A percentile compares a stretch with the other conserved stretches of the same genome.
Evolutionary conservation across 371 early-diverging fungal genomes (phyloP).

Genomic region (Chytridium lagenaria): DNA sequence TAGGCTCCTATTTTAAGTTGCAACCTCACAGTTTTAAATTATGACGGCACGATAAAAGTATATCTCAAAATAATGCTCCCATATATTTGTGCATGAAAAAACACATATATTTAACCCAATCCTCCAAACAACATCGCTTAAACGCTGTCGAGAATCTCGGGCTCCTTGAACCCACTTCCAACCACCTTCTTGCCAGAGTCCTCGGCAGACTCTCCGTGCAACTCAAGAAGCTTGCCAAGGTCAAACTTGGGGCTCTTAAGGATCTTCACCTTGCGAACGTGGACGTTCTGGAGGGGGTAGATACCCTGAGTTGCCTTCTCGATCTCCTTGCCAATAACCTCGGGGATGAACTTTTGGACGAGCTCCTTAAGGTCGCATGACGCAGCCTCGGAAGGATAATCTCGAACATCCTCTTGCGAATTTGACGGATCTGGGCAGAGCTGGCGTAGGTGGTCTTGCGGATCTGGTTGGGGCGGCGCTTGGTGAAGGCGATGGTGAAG

Average conservation of each 20-base stretch:
- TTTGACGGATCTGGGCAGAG: constrained; percentile 95
- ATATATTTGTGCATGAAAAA: background rate
- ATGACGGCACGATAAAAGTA: background rate
- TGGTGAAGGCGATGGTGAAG: constrained; percentile 98
- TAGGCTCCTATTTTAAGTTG: too few relatives aligned
- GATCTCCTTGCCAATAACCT: constrained; percentile 91
- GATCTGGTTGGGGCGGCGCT: constrained; percentile 93
- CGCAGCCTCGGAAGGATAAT: constrained; percentile 91
- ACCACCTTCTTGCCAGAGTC: constrained; percentile 87
- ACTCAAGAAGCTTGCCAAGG: constrained; percentile 94
- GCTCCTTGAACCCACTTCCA: constrained; percentile 55
- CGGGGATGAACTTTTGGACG: constrained; percentile 90
- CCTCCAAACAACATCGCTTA: constrained; percentile 17
- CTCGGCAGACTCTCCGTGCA: constrained; percentile 85
- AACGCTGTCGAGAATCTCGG: constrained; percentile 43
- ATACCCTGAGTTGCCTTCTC: constrained; percentile 97
- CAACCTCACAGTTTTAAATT: too few relatives aligned
- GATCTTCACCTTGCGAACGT: constrained; percentile 99
- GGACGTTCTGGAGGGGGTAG: constrained; percentile 99
- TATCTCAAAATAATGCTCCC: background rate
- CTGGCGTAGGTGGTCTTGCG: constrained; percentile 99
- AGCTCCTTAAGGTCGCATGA: constrained; percentile 96
- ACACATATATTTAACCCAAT: background rate
- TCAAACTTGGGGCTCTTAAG: constrained; percentile 97
- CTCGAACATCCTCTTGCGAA: constrained; percentile 99